A percentile compares a stretch with the other conserved stretches of the same genome.
Conservation (phyloP, 2,329 filamentous ascomycete genomes). For the Fusarium sp. region DNA sequence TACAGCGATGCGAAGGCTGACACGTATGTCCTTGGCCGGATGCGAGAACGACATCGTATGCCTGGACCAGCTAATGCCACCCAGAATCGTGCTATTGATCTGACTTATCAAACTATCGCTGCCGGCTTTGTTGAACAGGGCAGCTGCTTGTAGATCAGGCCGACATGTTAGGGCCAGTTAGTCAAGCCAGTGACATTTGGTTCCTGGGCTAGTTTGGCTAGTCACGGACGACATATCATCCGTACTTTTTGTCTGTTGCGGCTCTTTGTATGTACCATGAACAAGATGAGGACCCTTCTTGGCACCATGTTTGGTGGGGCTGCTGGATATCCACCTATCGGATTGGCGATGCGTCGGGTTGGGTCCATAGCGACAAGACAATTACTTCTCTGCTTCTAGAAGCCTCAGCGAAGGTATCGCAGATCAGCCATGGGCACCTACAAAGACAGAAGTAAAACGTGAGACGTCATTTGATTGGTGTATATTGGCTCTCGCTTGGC, state of each 20-base stretch:
- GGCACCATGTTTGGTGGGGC: conserved; percentile 36
- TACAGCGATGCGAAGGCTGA: conserved; percentile 19
- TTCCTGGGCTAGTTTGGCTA: conserved; percentile 17
- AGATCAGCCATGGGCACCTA: conserved; percentile 27
- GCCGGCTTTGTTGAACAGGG: conserved; percentile 6
- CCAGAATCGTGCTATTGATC: conserved; percentile 28
- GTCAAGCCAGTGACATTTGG: conserved; percentile 13
- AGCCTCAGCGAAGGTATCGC: conserved; percentile 40
- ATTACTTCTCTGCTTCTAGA: conserved; percentile 41
- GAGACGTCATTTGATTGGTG: conserved; percentile 6
- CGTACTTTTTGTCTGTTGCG: conserved; percentile 11
- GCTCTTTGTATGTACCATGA: conserved; percentile 6
- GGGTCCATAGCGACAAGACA: conserved; percentile 14
- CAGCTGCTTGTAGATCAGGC: conserved; percentile 26
- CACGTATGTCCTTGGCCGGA: conserved; percentile 15
- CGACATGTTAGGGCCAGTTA: neutral
- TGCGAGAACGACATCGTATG: conserved; percentile 31
- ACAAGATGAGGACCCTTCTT: conserved; percentile 44
- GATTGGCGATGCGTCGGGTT: conserved; percentile 17
- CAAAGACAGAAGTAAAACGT: conserved; percentile 3
- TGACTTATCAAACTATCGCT: conserved; percentile 22
- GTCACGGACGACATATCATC: conserved; percentile 11
- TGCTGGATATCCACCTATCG: conserved; percentile 44
- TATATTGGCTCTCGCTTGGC: neutral
- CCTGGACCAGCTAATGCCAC: conserved; percentile 28